Evolutionary conservation across 1,284 basidiomycete species (phyloP), one percentile per base, ranked within the genome.

Genomic region (Ganoderma leucocontextum): DNA sequence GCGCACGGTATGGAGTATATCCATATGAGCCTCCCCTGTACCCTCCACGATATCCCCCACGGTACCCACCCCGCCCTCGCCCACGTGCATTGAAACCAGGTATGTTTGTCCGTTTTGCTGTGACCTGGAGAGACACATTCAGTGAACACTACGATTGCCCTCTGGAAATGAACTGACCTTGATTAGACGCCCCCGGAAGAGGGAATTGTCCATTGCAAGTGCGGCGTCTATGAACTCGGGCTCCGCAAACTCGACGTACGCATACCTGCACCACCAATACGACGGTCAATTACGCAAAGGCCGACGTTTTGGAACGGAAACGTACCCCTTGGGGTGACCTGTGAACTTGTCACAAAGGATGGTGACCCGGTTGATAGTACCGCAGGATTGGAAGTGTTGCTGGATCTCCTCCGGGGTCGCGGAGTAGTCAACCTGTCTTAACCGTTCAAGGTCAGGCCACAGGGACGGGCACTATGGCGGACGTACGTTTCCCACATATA

Each of bases 291-390:
- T 6, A n/a, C n/a, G 49, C 6, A 6, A 41, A 62, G 15, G 25
- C 5, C 33, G 22, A 10, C 22, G 10, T 12, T 19, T 41, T 36
- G 1, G 55, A 15, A 13, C 15, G 29, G 42, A 52, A 41, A 83
- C 90, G 70, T 74, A 97, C 95, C 97, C 98, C 90, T 99, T 99
- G 52, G 98, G 97, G 85, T 99, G 97, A 57, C 98, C 98, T 19
- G 97, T 99, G 81, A 98, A 99, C 84, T 99, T 99, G 87, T 99
- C 98, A 81, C 98, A 99, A 35, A 99, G 89, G 77, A 99, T 99
- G 0, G 98, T 99, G 62, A 99, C 96, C 75, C 98, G 91, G 84
- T 99, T 99, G 81, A 99, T 99, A 25, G 95, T 97, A 7, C 98
- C 98, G 79, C 97, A 99, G 35, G 96, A 92, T 78, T 96, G 94